Percentiles rank a stretch among this genome's conserved stretches.
phyloP scores from a whole-genome alignment of 2,329 filamentous ascomycete genomes.

The Diatrype stigma region DNA sequence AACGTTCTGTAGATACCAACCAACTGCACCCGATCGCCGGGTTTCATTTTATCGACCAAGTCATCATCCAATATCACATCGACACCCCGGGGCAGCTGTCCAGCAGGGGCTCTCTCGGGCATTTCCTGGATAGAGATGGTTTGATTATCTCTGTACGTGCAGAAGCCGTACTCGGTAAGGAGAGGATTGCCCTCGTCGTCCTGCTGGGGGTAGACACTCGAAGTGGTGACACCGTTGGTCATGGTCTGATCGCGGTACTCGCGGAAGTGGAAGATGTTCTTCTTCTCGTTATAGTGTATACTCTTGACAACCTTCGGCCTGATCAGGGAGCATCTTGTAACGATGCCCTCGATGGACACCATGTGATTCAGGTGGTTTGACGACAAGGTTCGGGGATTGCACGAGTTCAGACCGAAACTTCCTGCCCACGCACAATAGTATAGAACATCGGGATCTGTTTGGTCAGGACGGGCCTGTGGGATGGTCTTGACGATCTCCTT shows the following conservation, averaged over 20 bases:
- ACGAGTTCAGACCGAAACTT: conserved; percentile 90
- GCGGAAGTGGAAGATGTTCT: conserved; percentile 80
- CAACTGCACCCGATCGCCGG: conserved; percentile 90
- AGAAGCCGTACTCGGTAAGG: conserved; percentile 93
- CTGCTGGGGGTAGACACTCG: conserved; percentile 89
- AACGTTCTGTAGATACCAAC: conserved; percentile 95
- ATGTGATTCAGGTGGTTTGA: conserved; percentile 91
- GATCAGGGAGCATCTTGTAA: conserved; percentile 92
- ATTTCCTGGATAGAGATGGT: conserved; percentile 99
- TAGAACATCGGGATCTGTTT: conserved; percentile 71
- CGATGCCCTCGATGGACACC: conserved; percentile 96
- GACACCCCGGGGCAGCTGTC: conserved; percentile 89
- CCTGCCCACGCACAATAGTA: conserved; percentile 98
- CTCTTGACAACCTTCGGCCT: conserved; percentile 97
- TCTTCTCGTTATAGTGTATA: conserved; percentile 89
- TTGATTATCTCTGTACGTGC: conserved; percentile 93
- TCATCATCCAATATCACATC: conserved; percentile 97
- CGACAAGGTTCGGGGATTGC: conserved; percentile 88
- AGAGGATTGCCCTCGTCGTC: conserved; percentile 91
- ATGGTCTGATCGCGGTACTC: conserved; percentile 97
- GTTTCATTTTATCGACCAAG: conserved; percentile 89
- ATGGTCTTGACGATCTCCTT: conserved; percentile 83
- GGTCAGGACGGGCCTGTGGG: conserved; percentile 68
- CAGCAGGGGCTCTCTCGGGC: conserved; percentile 92
- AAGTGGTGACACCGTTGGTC: conserved; percentile 84